Evolutionary conservation across 2,329 filamentous ascomycete species (phyloP), one percentile per base, ranked within the genome.

Genomic region (Talaromyces sp.): DNA sequence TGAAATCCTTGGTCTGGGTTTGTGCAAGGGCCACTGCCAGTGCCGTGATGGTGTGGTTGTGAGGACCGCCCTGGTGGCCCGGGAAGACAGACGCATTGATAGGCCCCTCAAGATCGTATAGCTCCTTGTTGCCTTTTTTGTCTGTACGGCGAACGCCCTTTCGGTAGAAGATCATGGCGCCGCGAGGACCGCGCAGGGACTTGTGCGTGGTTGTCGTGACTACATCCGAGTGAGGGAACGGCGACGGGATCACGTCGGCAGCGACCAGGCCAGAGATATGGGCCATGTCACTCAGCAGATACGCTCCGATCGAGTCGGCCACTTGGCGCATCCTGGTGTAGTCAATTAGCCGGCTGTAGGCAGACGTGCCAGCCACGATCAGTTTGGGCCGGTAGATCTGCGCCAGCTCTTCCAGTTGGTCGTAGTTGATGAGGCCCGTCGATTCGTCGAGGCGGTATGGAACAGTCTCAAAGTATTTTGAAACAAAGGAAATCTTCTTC

Each of bases 61-160:
- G 95, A 59, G 95, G 95, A 34, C 95, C 95, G 74, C 95, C 95
- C 82, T 99, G 95, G 83, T 99, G 95, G 65, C 95, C 95, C 61
- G 95, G 95, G 87, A 99, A 99, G 76, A 99, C 95, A 62, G 95
- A 98, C 79, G 96, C 93, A 83, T 99, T 99, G 84, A 99, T 99
- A 61, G 92, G 91, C 70, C 88, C 87, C 83, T 99, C 95, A 36
- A 99, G 87, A 73, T 99, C 92, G 77, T 97, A 99, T 71, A 93
- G 82, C 57, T 85, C 89, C 83, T 94, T 86, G 81, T 96, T 94
- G 72, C 92, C 92, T 64, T 90, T 88, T 86, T 97, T 97, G 75
- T 98, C 91, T 60, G 89, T 89, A 72, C 89, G 92, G 73, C 94
- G 90, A 65, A 97, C 89, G 66, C 95, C 95, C 84, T 96, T 97